Evolutionary conservation across 2,329 filamentous ascomycete genomes (phyloP).

Genomic region (Shiraia bambusicola): DNA sequence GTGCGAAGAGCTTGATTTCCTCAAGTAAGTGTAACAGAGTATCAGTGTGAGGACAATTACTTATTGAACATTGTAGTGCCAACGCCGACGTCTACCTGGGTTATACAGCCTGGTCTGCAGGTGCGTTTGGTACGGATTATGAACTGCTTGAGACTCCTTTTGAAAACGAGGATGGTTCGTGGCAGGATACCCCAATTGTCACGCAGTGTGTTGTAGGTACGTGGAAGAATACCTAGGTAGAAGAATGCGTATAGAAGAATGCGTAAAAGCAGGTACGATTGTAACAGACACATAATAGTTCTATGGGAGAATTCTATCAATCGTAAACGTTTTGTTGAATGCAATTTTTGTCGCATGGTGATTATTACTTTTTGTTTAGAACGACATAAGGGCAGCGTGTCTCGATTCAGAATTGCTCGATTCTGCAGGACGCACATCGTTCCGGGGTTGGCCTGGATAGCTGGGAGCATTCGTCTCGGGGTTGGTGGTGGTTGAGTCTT

Average conservation of each 20-base stretch:
- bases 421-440: no score
- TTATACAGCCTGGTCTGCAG: conserved; percentile 35
- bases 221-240: conserved; percentile 14
- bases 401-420: no score
- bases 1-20: conserved; percentile 36
- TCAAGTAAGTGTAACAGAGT: conserved; percentile 18
- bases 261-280: no score
- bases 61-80: conserved; percentile 4
- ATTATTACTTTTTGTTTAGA: no score
- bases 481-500: no score
- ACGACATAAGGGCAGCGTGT: no score
- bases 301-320: no score
- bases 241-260: conserved; percentile 13
- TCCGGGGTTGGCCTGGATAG: no score
- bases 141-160: conserved; percentile 29
- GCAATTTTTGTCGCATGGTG: no score
- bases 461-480: no score
- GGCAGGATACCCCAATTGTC: conserved; percentile 20
- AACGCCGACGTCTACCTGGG: conserved; percentile 36
- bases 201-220: conserved; percentile 20
- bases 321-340: no score
- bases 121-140: conserved; percentile 29
- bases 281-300: no score
- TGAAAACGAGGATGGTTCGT: conserved; percentile 14
- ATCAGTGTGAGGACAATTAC: not conserved